Conservation (phyloP, 2,329 filamentous ascomycete genomes). For the Macrophomina phaseolina region DNA sequence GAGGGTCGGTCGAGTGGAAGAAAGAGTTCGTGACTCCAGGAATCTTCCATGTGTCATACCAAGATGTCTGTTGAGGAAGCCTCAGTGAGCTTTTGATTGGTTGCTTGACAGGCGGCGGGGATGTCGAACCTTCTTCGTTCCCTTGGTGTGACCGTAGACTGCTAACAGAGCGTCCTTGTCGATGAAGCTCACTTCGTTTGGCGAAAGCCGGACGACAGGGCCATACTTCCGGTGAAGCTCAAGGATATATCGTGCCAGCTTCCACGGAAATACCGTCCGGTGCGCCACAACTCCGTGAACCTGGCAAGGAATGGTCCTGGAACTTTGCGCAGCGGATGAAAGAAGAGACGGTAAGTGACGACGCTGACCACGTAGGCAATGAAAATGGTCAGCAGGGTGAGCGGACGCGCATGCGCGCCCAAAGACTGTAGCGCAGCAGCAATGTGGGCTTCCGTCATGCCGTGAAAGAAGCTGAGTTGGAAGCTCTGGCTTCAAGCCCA, state of each 20-base stretch:
- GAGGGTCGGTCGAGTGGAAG: background rate
- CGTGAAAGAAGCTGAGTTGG: background rate
- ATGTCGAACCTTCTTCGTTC: slow-evolving; percentile 30
- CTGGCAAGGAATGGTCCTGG: slow-evolving; percentile 49
- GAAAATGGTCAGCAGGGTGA: background rate
- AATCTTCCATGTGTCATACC: background rate
- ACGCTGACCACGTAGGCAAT: slow-evolving; percentile 30
- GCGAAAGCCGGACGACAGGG: slow-evolving; percentile 48
- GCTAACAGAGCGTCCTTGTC: slow-evolving; percentile 43
- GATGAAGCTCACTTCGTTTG: slow-evolving; percentile 51
- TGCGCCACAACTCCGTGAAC: slow-evolving; percentile 29
- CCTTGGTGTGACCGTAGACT: slow-evolving; percentile 40
- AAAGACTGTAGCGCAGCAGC: background rate
- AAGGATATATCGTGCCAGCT: slow-evolving; percentile 41
- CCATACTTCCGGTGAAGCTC: slow-evolving; percentile 49
- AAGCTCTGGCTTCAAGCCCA: background rate
- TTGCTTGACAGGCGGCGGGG: background rate
- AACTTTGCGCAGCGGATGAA: slow-evolving; percentile 51
- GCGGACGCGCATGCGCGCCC: background rate
- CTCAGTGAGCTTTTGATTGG: background rate
- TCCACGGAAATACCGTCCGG: background rate
- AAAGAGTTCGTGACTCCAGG: background rate
- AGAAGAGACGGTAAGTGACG: slow-evolving; percentile 46
- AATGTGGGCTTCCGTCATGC: background rate
- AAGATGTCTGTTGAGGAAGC: background rate